Evolutionary conservation across 371 early-diverging fungal species (phyloP).

Genomic region (Nematocida homosporus): DNA sequence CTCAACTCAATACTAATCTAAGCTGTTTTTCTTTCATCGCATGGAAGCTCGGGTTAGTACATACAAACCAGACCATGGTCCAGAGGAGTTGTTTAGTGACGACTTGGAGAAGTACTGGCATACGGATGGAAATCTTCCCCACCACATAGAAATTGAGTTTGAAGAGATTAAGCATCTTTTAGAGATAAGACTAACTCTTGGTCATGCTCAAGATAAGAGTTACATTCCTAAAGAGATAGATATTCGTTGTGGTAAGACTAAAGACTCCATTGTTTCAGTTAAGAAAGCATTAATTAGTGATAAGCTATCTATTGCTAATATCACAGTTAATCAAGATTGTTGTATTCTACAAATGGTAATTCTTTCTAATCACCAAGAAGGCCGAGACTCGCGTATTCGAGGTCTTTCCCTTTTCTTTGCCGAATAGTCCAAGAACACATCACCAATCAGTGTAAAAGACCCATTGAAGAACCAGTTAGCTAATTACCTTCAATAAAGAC

Average conservation of each 20-base stretch:
- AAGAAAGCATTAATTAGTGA: slow-evolving; percentile 70
- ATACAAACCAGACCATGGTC: slow-evolving; percentile 66
- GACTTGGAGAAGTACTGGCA: slow-evolving; percentile 65
- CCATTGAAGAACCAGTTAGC: neutral
- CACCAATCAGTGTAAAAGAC: too few relatives aligned
- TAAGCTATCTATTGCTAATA: slow-evolving; percentile 73
- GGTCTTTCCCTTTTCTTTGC: slow-evolving; percentile 68
- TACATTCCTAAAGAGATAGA: slow-evolving; percentile 77
- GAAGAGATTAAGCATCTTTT: slow-evolving; percentile 57
- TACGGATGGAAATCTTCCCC: slow-evolving; percentile 67
- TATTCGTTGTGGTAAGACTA: slow-evolving; percentile 74
- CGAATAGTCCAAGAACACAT: too few relatives aligned
- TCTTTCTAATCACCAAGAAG: slow-evolving; percentile 78
- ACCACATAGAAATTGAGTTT: slow-evolving; percentile 65
- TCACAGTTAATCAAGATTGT: slow-evolving; percentile 70
- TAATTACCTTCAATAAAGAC: neutral
- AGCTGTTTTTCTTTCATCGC: slow-evolving; percentile 28
- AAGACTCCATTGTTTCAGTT: slow-evolving; percentile 70
- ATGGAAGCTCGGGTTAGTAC: slow-evolving; percentile 67
- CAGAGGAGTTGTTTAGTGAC: slow-evolving; percentile 63
- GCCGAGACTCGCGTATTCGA: slow-evolving; percentile 81
- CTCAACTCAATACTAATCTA: neutral
- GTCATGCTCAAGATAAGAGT: slow-evolving; percentile 77
- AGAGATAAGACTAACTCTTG: slow-evolving; percentile 74
- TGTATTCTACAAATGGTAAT: slow-evolving; percentile 74